Percentiles rank a stretch among this genome's conserved stretches.
Evolutionary conservation across 192 early-diverging fungal genomes (phyloP).

Genomic region (Backusella tuberculispora): DNA sequence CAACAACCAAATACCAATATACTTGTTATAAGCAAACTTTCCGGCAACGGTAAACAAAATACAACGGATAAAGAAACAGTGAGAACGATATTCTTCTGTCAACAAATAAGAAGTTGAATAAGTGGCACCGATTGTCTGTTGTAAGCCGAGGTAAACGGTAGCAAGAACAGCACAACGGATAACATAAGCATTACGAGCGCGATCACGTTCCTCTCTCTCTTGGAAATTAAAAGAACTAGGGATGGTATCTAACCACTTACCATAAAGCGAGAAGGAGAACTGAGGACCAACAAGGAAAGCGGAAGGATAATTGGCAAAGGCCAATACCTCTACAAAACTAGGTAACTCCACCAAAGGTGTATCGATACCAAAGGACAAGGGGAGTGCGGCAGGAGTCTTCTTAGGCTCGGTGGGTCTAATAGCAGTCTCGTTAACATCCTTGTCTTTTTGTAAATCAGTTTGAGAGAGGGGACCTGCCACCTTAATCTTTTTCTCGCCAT

Average conservation of each 20-base stretch:
- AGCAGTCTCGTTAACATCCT: neutral
- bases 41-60: slow-evolving; percentile 53
- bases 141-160: slow-evolving; percentile 46
- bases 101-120: slow-evolving; percentile 53
- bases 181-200: slow-evolving; percentile 42
- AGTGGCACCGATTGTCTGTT: slow-evolving; percentile 47
- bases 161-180: slow-evolving; percentile 45
- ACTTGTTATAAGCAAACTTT: slow-evolving; percentile 60
- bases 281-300: slow-evolving; percentile 66
- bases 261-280: slow-evolving; percentile 63
- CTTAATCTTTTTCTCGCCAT: slow-evolving; percentile 39
- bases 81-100: slow-evolving; percentile 44
- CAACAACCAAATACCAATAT: slow-evolving; percentile 66
- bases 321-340: slow-evolving; percentile 48
- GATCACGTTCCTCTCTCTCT: slow-evolving; percentile 27
- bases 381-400: slow-evolving; percentile 1
- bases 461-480: neutral
- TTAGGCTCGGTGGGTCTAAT: neutral
- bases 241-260: slow-evolving; percentile 9
- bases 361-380: slow-evolving; percentile 54
- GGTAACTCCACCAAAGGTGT: slow-evolving; percentile 50
- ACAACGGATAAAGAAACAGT: slow-evolving; percentile 39
- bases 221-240: neutral
- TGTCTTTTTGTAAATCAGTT: neutral
- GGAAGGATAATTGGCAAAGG: slow-evolving; percentile 59